phyloP scores from a whole-genome alignment of 2,329 filamentous ascomycete species.

The Lachnellula hyalina region DNA sequence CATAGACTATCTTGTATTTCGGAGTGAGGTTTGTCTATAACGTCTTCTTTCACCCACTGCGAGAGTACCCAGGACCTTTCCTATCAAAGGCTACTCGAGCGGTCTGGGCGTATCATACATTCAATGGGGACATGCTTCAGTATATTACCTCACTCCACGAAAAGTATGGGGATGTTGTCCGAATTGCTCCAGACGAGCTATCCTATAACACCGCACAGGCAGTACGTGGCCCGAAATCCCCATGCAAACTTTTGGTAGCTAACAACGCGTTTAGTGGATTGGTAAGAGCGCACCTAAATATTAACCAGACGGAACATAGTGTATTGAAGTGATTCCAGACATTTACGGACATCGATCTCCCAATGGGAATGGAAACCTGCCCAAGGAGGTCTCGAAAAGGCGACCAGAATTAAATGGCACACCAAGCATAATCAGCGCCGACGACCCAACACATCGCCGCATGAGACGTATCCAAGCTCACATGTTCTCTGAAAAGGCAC shows the following conservation, averaged over 20 bases:
- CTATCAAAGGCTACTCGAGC: slow-evolving; percentile 1
- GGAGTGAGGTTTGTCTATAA: not conserved
- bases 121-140: not conserved
- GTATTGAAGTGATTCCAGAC: not conserved
- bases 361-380: not conserved
- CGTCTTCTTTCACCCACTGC: slow-evolving; percentile 18
- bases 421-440: not conserved
- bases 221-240: not conserved
- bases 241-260: not conserved
- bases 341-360: slow-evolving; percentile 1
- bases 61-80: slow-evolving; percentile 17
- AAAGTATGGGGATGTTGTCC: slow-evolving; percentile 7
- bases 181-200: slow-evolving; percentile 8
- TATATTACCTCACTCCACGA: not conserved
- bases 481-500: slow-evolving; percentile 20
- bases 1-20: not conserved
- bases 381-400: not conserved
- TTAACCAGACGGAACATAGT: not conserved
- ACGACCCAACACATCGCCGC: not conserved
- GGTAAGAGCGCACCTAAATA: not conserved
- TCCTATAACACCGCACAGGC: slow-evolving; percentile 4
- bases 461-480: not conserved
- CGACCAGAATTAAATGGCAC: not conserved
- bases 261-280: not conserved
- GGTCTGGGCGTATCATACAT: not conserved